phyloP scores from a whole-genome alignment of 23 red algal species.

The Agarophyton chilense region DNA sequence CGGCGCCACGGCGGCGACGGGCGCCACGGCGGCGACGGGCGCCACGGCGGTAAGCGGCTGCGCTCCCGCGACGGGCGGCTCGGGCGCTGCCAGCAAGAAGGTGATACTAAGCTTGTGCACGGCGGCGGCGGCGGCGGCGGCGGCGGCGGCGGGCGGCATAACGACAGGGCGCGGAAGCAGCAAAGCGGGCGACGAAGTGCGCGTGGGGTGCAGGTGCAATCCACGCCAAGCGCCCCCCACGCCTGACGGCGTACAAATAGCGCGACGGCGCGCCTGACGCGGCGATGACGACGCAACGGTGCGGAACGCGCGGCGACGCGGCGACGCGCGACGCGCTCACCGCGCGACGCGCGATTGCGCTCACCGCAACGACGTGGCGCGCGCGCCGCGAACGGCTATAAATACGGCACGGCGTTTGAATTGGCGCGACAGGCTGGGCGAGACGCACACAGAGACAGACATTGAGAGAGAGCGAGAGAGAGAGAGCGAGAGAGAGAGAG shows the following conservation, averaged over 20 bases:
- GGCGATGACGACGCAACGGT: no score
- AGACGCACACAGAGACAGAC: no score
- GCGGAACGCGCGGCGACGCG: not conserved
- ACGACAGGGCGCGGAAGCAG: not conserved
- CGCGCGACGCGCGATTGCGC: not conserved
- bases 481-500: no score
- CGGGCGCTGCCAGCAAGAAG: not conserved
- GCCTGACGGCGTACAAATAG: no score
- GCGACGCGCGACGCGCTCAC: not conserved
- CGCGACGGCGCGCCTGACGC: no score
- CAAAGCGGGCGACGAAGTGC: no score
- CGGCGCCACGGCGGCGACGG: not conserved
- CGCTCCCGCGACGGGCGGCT: no score
- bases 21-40: not conserved
- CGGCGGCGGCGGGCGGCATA: not conserved
- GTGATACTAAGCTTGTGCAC: conserved; percentile 2
- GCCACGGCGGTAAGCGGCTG: conserved; percentile 4
- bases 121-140: not conserved
- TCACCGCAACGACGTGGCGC: conserved; percentile 8
- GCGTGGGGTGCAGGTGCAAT: not conserved
- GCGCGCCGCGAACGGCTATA: not conserved
- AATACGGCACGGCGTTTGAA: no score
- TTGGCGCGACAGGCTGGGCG: no score
- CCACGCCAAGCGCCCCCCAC: no score
- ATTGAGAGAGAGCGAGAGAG: no score